Evolutionary conservation across 169 alveolate genomes (phyloP).

Genomic region (Plasmodium sp.): DNA sequence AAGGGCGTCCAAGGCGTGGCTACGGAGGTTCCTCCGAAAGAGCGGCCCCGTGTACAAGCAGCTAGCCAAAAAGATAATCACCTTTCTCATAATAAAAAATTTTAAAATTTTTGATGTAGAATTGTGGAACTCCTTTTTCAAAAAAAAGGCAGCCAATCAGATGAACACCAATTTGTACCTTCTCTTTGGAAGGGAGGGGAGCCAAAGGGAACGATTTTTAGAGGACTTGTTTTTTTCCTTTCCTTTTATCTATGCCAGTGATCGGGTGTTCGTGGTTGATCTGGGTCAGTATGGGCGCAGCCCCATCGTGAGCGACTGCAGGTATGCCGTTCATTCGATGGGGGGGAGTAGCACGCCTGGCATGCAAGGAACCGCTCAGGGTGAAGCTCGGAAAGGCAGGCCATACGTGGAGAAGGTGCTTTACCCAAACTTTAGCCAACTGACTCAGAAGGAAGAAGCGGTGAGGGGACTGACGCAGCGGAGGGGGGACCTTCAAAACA

Average conservation of each 20-base stretch:
- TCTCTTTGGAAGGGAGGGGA: conserved; percentile 35
- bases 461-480: conserved; percentile 6
- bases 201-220: conserved; percentile 10
- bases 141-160: conserved; percentile 14
- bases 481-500: neutral
- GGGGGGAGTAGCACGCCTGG: neutral
- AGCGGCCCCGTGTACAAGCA: conserved; percentile 32
- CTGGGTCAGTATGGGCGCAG: conserved; percentile 15
- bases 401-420: conserved; percentile 31
- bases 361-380: neutral
- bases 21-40: conserved; percentile 18
- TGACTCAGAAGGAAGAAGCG: conserved; percentile 15
- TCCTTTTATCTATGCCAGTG: conserved; percentile 36
- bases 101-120: conserved; percentile 56
- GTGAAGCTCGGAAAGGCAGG: neutral
- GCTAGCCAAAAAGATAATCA: conserved; percentile 28
- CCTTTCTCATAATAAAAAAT: conserved; percentile 33
- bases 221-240: conserved; percentile 13
- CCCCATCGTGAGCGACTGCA: conserved; percentile 44
- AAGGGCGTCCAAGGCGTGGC: conserved; percentile 7
- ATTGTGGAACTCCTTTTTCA: conserved; percentile 37
- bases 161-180: conserved; percentile 45
- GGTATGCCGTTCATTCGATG: conserved; percentile 1
- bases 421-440: conserved; percentile 26
- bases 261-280: conserved; percentile 2